A percentile compares a stretch with the other conserved stretches of the same genome.
These are phyloP conservation scores for Cyclaneusma minus DNA, from an alignment of 2,329 filamentous ascomycete genomes.

Conservation along the genomic window DNA sequence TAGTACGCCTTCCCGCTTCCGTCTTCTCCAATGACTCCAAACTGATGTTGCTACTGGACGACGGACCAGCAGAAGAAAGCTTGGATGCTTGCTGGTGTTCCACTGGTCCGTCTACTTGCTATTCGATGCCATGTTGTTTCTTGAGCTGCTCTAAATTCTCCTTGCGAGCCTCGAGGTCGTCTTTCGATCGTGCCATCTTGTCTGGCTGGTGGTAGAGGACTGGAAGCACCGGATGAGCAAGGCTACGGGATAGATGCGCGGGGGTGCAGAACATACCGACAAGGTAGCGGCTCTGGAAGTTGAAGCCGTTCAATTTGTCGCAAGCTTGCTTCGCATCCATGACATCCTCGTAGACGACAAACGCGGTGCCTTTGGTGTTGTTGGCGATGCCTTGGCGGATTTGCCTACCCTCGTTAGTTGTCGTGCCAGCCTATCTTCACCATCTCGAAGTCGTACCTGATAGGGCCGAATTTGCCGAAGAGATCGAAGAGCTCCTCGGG, in stretches of 20 bases:
- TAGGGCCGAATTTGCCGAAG: slow-evolving; percentile 93
- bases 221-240: slow-evolving; percentile 13
- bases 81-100: too few relatives aligned
- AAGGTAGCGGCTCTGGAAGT: slow-evolving; percentile 98
- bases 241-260: slow-evolving; percentile 1
- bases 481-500: slow-evolving; percentile 97
- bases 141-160: slow-evolving; percentile 98
- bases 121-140: slow-evolving; percentile 96
- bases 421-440: slow-evolving; percentile 10
- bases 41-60: too few relatives aligned
- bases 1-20: too few relatives aligned
- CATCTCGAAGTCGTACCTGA: slow-evolving; percentile 52
- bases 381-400: slow-evolving; percentile 95
- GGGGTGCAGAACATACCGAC: slow-evolving; percentile 52
- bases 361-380: slow-evolving; percentile 96
- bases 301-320: slow-evolving; percentile 99
- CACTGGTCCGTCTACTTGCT: slow-evolving; percentile 62
- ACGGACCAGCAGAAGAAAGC: too few relatives aligned
- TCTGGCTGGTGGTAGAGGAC: slow-evolving; percentile 66
- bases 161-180: slow-evolving; percentile 84
- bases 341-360: slow-evolving; percentile 98
- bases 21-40: too few relatives aligned
- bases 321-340: slow-evolving; percentile 97
- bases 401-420: slow-evolving; percentile 45
- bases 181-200: slow-evolving; percentile 74